These are phyloP conservation scores for Inga leiocalycina DNA, from an alignment of 306 rosid genomes.

Conservation along the genomic window DNA sequence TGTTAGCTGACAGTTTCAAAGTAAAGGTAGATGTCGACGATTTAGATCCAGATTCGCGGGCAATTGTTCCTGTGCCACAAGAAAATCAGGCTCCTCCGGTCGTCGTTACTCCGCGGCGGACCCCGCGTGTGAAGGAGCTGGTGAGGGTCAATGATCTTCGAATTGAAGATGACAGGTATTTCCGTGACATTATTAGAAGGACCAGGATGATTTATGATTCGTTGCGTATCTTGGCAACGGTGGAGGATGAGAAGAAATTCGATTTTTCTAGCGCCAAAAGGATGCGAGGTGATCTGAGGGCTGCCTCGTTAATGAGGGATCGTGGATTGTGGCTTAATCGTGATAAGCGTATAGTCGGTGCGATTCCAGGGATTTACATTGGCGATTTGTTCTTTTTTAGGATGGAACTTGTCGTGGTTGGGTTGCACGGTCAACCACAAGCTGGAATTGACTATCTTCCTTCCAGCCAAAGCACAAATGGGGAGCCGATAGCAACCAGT, in stretches of 20 bases:
- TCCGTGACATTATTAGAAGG: constrained; percentile 59
- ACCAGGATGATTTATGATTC: constrained; percentile 82
- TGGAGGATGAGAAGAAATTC: constrained; percentile 54
- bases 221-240: constrained; percentile 52
- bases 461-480: constrained; percentile 76
- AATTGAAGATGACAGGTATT: constrained; percentile 59
- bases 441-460: constrained; percentile 96
- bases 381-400: constrained; percentile 85
- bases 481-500: constrained; percentile 94
- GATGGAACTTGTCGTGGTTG: constrained; percentile 89
- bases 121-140: constrained; percentile 60
- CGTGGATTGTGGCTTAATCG: constrained; percentile 84
- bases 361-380: constrained; percentile 82
- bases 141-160: constrained; percentile 72
- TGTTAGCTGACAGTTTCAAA: constrained; percentile 46
- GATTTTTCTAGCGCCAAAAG: constrained; percentile 33
- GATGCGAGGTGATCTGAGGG: constrained; percentile 65
- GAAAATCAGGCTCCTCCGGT: constrained; percentile 35
- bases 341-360: constrained; percentile 85
- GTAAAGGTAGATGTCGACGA: constrained; percentile 34
- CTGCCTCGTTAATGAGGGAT: constrained; percentile 62
- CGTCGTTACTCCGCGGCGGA: constrained; percentile 35
- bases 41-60: constrained; percentile 53
- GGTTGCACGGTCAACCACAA: constrained; percentile 86
- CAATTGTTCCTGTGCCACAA: constrained; percentile 64